These are phyloP conservation scores for Claviceps digitariae DNA, from an alignment of 2,329 filamentous ascomycete genomes.

Conservation along the genomic window DNA sequence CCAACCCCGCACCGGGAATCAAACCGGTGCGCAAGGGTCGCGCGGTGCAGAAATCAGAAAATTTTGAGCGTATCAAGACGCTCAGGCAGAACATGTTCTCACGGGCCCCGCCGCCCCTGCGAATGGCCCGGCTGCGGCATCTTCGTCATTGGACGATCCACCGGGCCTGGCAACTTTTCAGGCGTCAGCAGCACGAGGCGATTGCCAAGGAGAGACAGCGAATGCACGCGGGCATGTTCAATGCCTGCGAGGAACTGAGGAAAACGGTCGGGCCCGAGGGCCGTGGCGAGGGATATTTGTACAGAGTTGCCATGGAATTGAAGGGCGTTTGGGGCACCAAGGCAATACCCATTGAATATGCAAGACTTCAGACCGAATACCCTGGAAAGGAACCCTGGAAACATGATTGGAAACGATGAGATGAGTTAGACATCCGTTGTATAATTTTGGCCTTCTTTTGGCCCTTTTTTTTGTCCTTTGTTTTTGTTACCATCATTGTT, in stretches of 20 bases:
- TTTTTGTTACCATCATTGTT: too few species aligned
- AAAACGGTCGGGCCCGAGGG: constrained; percentile 41
- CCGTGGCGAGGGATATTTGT: constrained; percentile 58
- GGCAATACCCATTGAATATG: constrained; percentile 84
- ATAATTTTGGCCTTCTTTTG: not conserved
- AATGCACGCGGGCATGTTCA: constrained; percentile 68
- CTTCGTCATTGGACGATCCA: constrained; percentile 99
- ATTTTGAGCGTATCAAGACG: constrained; percentile 29
- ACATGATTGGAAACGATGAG: constrained; percentile 67
- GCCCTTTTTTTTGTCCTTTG: not conserved
- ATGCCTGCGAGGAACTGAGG: constrained; percentile 74
- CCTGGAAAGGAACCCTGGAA: constrained; percentile 78
- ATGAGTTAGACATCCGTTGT: not conserved
- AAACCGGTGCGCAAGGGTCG: constrained; percentile 17
- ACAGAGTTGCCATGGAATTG: constrained; percentile 83
- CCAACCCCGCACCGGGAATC: constrained; percentile 12
- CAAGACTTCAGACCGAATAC: constrained; percentile 69
- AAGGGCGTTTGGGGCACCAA: constrained; percentile 61
- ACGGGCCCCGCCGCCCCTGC: constrained; percentile 53
- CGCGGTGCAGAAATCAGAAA: constrained; percentile 20
- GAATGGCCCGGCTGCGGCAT: constrained; percentile 74
- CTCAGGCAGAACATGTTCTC: constrained; percentile 36
- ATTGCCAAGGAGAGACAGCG: constrained; percentile 61
- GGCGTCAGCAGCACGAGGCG: constrained; percentile 50
- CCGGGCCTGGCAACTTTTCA: constrained; percentile 80